Evolutionary conservation across 495 filamentous ascomycete genomes (phyloP).

Genomic region (Tetracladium marchalianum): DNA sequence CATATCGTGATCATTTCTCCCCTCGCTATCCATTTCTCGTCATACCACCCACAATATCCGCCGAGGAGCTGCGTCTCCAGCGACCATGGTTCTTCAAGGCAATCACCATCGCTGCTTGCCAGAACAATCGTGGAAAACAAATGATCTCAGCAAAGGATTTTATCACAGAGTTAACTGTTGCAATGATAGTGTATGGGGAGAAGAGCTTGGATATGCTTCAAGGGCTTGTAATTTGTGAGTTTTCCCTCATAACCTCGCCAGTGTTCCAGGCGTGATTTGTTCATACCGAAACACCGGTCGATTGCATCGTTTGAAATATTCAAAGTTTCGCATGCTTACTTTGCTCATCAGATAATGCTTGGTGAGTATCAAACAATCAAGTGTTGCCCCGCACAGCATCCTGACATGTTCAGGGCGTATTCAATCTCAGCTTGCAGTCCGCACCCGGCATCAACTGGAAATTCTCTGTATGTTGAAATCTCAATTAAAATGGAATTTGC

Average conservation of each 20-base stretch:
- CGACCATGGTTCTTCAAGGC: slow-evolving; percentile 12
- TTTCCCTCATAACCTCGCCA: too few relatives aligned
- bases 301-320: too few relatives aligned
- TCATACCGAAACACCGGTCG: too few relatives aligned
- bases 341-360: slow-evolving; percentile 2
- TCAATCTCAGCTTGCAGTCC: slow-evolving; percentile 4
- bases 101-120: slow-evolving; percentile 4
- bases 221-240: slow-evolving; percentile 4
- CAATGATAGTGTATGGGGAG: slow-evolving; percentile 7
- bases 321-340: too few relatives aligned
- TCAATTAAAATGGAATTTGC: too few relatives aligned
- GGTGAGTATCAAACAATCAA: slow-evolving; percentile 1
- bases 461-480: too few relatives aligned
- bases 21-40: slow-evolving; percentile 8
- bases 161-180: slow-evolving; percentile 2
- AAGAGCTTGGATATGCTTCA: slow-evolving; percentile 18
- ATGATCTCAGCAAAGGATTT: slow-evolving; percentile 4
- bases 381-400: too few relatives aligned
- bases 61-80: slow-evolving; percentile 2
- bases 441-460: neutral
- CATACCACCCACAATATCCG: slow-evolving; percentile 1
- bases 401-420: slow-evolving; percentile 1
- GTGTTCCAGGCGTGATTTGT: too few relatives aligned
- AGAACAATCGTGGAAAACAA: slow-evolving; percentile 6
- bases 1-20: slow-evolving; percentile 4